phyloP scores from a whole-genome alignment of 2,329 filamentous ascomycete species.

The Beauveria sp. region DNA sequence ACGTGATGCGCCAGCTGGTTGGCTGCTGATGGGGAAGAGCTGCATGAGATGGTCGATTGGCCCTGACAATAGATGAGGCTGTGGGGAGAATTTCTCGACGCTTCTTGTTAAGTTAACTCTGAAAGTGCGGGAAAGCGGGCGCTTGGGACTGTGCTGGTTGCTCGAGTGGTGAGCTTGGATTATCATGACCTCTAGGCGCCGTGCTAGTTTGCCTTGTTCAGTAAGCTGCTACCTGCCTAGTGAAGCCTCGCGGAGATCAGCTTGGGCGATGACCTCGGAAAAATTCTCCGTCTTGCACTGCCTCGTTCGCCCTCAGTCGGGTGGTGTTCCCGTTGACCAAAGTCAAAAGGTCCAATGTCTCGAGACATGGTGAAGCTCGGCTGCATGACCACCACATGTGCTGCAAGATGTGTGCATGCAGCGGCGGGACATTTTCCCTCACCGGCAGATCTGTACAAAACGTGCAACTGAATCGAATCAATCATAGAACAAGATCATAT shows the following conservation, averaged over 20 bases:
- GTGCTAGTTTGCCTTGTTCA: background rate
- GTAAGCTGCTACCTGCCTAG: background rate
- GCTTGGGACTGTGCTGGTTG: no score
- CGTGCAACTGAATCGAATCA: background rate
- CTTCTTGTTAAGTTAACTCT: no score
- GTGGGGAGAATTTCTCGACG: no score
- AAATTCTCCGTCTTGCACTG: slow-evolving; percentile 2
- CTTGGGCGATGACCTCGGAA: slow-evolving; percentile 1
- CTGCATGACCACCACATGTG: background rate
- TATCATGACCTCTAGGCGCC: no score
- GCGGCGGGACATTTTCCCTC: background rate
- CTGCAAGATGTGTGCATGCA: background rate
- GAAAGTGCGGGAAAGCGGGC: no score
- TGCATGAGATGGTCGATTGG: no score
- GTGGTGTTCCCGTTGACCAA: background rate
- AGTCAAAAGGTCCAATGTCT: background rate
- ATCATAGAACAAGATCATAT: no score
- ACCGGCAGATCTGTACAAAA: background rate
- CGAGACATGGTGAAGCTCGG: background rate
- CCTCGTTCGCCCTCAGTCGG: slow-evolving; percentile 3
- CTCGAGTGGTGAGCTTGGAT: background rate
- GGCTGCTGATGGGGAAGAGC: no score
- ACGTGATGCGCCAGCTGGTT: no score
- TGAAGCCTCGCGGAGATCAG: background rate
- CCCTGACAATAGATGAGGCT: no score